phyloP scores from a whole-genome alignment of 2,329 filamentous ascomycete species.

The Penicillium sp. region DNA sequence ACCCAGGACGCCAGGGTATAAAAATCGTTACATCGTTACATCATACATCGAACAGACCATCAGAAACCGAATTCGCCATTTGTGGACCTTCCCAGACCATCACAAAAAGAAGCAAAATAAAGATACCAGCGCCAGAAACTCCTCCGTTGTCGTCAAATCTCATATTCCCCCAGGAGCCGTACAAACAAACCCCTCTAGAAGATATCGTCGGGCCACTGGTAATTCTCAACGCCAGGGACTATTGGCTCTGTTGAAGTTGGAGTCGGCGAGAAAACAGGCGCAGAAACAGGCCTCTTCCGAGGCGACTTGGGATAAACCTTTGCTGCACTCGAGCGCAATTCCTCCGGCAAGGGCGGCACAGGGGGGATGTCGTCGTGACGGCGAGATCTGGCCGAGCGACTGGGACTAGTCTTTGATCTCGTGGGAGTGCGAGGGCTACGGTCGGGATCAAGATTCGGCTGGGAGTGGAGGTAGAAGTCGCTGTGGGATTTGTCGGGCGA shows the following conservation, averaged over 20 bases:
- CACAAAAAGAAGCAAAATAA: not conserved
- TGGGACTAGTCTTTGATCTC: constrained; percentile 18
- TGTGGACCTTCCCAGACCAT: not conserved
- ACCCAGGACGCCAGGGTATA: constrained; percentile 19
- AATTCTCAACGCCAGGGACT: constrained; percentile 27
- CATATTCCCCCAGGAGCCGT: not conserved
- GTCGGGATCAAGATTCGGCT: constrained; percentile 24
- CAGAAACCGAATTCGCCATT: not conserved
- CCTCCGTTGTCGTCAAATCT: not conserved
- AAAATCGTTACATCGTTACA: constrained; percentile 25
- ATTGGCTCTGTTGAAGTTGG: constrained; percentile 8
- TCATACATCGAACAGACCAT: constrained; percentile 5
- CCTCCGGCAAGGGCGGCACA: constrained; percentile 43
- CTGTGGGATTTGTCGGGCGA: constrained; percentile 10
- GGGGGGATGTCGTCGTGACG: constrained; percentile 41
- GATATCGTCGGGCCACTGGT: constrained; percentile 48
- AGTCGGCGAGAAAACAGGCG: constrained; percentile 5
- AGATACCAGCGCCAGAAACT: not conserved
- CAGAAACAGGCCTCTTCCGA: constrained; percentile 20
- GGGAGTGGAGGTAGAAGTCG: constrained; percentile 25
- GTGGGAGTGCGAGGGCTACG: constrained; percentile 20
- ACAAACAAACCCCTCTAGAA: constrained; percentile 32
- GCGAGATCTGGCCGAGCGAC: constrained; percentile 11
- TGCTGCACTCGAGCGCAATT: constrained; percentile 31
- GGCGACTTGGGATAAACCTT: constrained; percentile 28